Evolutionary conservation across 805 yeast genomes (phyloP), one percentile per base, ranked within the genome.

Genomic region (Pichia kluyveri): DNA sequence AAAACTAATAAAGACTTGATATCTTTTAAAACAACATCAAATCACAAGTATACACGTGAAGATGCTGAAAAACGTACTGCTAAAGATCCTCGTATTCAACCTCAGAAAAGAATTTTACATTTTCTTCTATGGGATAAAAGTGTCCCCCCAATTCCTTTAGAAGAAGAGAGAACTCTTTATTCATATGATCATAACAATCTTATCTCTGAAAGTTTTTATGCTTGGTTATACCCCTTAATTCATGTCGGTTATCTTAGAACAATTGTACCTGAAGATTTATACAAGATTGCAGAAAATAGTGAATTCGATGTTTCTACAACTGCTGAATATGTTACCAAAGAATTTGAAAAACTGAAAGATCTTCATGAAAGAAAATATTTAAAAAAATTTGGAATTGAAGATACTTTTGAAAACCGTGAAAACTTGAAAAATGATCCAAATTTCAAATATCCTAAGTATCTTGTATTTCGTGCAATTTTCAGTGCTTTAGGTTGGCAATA

Each of bases 171-270:
- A 47, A 58, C 47, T 15, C 57, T 54, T 5, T 79, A 67, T 57
- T 84, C 84, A 0, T 66, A 61, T 45, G 49, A 56, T 28, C 53
- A 58, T 12, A 68, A 73, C 15, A 72, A 72, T 44, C 45, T 69
- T 15, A 45, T 79, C 11, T 69, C 72, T 14, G 65, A 65, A 54
- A 42, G 70, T 0, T 75, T 79, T 52, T 79, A 83, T 59, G 70
- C 80, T 72, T 86, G 95, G 93, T 68, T 83, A 37, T 46, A 65
- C 18, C 91, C 91, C 0, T 54, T 84, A 31, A 63, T 86, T 69
- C 65, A 66, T 23, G 74, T 76, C 8, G 93, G 95, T 9, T 86
- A 86, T 61, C 78, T 75, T 59, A 71, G 95, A 56, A 82, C 88
- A 0, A 67, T 86, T 43, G 78, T 76, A 46, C 80, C 85, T 2